Evolutionary conservation across 2,329 filamentous ascomycete genomes (phyloP).

Genomic region (Aspergillus pseudoviridinutans): DNA sequence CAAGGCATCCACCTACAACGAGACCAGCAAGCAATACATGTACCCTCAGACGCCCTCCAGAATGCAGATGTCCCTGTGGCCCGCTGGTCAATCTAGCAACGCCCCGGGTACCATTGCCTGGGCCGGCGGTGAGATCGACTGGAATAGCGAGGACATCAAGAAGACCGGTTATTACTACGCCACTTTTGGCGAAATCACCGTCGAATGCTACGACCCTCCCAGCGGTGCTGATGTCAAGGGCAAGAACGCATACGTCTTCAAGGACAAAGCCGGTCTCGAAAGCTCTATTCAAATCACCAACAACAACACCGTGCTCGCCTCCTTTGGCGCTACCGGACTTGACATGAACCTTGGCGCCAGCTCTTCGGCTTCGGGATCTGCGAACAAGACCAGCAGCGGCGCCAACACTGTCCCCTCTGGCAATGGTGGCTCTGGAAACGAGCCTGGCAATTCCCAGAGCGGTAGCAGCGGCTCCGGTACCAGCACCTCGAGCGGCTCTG

Average conservation of each 20-base stretch:
- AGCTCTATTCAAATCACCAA: slow-evolving; percentile 71
- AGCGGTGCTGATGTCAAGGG: slow-evolving; percentile 60
- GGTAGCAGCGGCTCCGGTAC: slow-evolving; percentile 13
- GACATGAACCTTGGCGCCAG: slow-evolving; percentile 53
- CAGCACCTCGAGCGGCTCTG: slow-evolving; percentile 7
- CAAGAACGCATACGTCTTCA: slow-evolving; percentile 70
- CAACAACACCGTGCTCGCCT: slow-evolving; percentile 71
- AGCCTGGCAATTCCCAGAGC: slow-evolving; percentile 16
- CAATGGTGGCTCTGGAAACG: slow-evolving; percentile 29
- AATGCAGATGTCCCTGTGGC: slow-evolving; percentile 94
- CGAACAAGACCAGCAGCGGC: slow-evolving; percentile 9
- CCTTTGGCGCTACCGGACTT: slow-evolving; percentile 74
- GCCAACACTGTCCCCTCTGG: slow-evolving; percentile 30
- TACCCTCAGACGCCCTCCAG: slow-evolving; percentile 90
- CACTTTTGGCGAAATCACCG: slow-evolving; percentile 68
- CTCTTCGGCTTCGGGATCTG: slow-evolving; percentile 6
- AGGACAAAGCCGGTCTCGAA: slow-evolving; percentile 62
- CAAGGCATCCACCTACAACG: slow-evolving; percentile 79
- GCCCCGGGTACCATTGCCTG: slow-evolving; percentile 80
- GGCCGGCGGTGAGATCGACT: slow-evolving; percentile 88
- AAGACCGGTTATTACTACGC: slow-evolving; percentile 85
- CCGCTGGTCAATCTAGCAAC: slow-evolving; percentile 76
- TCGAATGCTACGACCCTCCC: slow-evolving; percentile 85
- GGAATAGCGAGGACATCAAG: slow-evolving; percentile 76
- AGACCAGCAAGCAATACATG: slow-evolving; percentile 72